These are phyloP conservation scores for Quercus tomentella DNA, from an alignment of 331 rosid genomes.

Conservation along the genomic window DNA sequence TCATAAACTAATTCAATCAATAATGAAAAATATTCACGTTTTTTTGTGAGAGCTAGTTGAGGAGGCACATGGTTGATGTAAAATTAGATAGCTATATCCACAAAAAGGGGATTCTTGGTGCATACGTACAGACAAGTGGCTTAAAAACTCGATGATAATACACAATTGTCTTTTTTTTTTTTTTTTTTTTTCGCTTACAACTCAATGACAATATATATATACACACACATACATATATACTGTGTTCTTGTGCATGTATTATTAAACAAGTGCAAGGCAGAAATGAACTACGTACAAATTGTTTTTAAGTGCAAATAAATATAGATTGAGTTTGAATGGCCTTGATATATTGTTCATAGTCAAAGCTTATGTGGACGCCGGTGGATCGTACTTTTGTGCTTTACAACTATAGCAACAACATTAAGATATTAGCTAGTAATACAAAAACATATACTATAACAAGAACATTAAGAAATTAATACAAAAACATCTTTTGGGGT, in stretches of 20 bases:
- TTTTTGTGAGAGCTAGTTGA: not conserved
- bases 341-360: constrained; percentile 8
- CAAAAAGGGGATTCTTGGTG: constrained; percentile 18
- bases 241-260: not conserved
- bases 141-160: not conserved
- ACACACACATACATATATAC: too few species aligned
- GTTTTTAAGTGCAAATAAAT: not conserved
- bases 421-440: not conserved
- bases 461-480: constrained; percentile 6
- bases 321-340: not conserved
- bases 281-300: not conserved
- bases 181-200: too few species aligned
- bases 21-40: not conserved
- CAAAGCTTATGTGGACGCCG: constrained; percentile 28
- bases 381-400: constrained; percentile 34
- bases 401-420: constrained; percentile 15
- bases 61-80: constrained; percentile 1
- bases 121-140: not conserved
- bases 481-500: constrained; percentile 18
- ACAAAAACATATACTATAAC: constrained; percentile 14
- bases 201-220: not conserved
- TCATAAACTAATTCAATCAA: constrained; percentile 7
- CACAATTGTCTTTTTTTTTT: too few species aligned
- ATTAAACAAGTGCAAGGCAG: constrained; percentile 14
- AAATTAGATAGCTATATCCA: not conserved